A percentile compares a stretch with the other conserved stretches of the same genome.
Evolutionary conservation across 352 stramenopile species (phyloP).

Genomic region (Saprolegnia diclina): DNA sequence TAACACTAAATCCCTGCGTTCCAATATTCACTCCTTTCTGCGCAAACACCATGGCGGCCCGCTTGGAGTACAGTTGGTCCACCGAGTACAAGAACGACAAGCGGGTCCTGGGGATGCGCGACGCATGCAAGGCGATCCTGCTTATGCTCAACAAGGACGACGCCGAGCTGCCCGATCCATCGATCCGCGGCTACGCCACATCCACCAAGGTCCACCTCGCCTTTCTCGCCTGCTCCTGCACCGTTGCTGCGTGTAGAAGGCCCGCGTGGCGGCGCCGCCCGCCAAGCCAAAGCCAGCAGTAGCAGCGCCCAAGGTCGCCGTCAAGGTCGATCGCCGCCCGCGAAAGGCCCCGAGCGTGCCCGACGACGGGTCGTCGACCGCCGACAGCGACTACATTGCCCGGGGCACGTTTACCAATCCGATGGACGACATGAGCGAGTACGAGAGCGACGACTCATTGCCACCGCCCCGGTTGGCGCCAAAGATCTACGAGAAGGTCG

Average conservation of each 20-base stretch:
- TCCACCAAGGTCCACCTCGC: neutral
- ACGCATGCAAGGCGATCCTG: slow-evolving; percentile 18
- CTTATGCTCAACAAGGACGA: slow-evolving; percentile 8
- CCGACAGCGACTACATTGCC: slow-evolving; percentile 20
- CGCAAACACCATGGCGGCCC: neutral
- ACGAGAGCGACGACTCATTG: slow-evolving; percentile 15
- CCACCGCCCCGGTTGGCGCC: neutral
- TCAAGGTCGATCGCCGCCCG: neutral
- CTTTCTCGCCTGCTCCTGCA: no score
- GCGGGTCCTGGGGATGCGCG: slow-evolving; percentile 20
- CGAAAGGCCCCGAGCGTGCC: neutral
- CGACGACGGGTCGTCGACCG: slow-evolving; percentile 5
- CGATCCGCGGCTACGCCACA: neutral
- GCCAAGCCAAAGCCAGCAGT: neutral
- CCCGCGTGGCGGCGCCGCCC: neutral
- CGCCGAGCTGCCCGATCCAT: neutral
- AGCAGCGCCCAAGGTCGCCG: neutral
- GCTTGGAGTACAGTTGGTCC: slow-evolving; percentile 21
- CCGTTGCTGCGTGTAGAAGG: neutral
- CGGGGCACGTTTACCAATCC: slow-evolving; percentile 13
- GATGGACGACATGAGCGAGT: slow-evolving; percentile 29
- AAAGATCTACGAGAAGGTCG: neutral
- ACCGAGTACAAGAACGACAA: slow-evolving; percentile 28
- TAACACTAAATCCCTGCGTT: no score
- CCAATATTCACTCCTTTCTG: no score